Evolutionary conservation across 805 yeast genomes (phyloP).

Genomic region (Wickerhamiella sergipiensis): DNA sequence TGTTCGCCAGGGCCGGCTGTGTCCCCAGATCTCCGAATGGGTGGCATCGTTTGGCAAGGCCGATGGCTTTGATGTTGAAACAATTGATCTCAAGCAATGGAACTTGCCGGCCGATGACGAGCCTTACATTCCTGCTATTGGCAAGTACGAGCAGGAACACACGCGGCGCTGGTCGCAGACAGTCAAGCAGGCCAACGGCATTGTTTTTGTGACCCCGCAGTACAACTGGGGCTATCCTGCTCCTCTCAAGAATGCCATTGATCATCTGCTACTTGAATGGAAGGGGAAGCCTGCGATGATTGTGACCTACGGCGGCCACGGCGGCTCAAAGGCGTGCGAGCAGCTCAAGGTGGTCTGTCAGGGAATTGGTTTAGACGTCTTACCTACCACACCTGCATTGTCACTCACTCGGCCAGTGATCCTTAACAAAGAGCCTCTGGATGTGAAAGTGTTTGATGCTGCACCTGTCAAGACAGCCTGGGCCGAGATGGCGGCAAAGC

Average conservation of each 20-base stretch:
- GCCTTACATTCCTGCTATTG: slow-evolving; percentile 18
- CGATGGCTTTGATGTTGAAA: slow-evolving; percentile 1
- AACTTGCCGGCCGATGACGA: slow-evolving; percentile 24
- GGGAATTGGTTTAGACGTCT: not conserved
- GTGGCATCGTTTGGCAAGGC: slow-evolving; percentile 3
- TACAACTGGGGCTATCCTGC: slow-evolving; percentile 30
- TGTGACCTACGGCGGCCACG: slow-evolving; percentile 25
- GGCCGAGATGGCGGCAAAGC: not conserved
- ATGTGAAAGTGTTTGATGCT: not conserved
- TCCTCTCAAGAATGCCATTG: slow-evolving; percentile 27
- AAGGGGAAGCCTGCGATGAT: slow-evolving; percentile 23
- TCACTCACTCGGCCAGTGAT: not conserved
- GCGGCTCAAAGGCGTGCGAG: slow-evolving; percentile 16
- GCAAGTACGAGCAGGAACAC: slow-evolving; percentile 12
- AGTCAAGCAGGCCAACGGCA: slow-evolving; percentile 18
- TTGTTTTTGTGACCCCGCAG: slow-evolving; percentile 28
- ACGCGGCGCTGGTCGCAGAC: slow-evolving; percentile 22
- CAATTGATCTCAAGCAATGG: slow-evolving; percentile 22
- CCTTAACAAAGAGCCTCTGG: not conserved
- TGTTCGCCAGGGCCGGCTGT: slow-evolving; percentile 6
- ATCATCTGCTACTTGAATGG: slow-evolving; percentile 27
- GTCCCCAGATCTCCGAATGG: slow-evolving; percentile 8
- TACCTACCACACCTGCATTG: not conserved
- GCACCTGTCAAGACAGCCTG: not conserved
- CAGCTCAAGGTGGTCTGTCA: slow-evolving; percentile 16